Percentiles rank a stretch among this genome's conserved stretches.
Conservation (phyloP, 257 asterid species). For the Solanum gandarillasii region DNA sequence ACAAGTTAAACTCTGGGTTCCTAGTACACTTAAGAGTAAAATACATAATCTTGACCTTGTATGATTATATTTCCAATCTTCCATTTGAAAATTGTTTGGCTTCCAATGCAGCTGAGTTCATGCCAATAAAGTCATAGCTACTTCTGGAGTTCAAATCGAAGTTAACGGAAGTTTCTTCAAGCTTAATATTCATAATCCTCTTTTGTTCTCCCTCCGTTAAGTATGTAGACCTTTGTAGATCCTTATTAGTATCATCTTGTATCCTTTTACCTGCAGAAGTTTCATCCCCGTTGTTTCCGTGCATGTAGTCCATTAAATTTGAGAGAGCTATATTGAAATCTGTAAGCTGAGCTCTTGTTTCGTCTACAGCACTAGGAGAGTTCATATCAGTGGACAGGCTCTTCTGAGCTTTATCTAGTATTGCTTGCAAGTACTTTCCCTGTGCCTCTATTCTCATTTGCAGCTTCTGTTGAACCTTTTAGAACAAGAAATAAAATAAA, state of each 20-base stretch:
- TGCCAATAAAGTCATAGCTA: slow-evolving; percentile 56
- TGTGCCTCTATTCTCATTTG: slow-evolving; percentile 94
- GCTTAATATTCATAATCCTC: slow-evolving; percentile 25
- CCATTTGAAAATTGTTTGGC: slow-evolving; percentile 11
- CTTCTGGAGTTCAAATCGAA: slow-evolving; percentile 59
- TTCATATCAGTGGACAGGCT: slow-evolving; percentile 41
- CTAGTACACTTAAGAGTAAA: not conserved
- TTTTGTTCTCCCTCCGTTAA: slow-evolving; percentile 14
- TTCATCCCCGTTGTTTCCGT: slow-evolving; percentile 24
- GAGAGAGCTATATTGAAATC: slow-evolving; percentile 67
- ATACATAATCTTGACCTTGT: not conserved
- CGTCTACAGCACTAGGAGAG: slow-evolving; percentile 31
- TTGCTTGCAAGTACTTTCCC: slow-evolving; percentile 77
- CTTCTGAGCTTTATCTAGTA: slow-evolving; percentile 64
- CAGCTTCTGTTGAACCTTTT: slow-evolving; percentile 83
- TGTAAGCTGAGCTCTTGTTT: slow-evolving; percentile 49
- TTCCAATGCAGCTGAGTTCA: slow-evolving; percentile 28
- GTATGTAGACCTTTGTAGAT: slow-evolving; percentile 8
- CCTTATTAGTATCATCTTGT: slow-evolving; percentile 7
- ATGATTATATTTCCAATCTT: not conserved
- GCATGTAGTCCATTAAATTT: slow-evolving; percentile 51
- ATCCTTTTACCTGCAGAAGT: slow-evolving; percentile 12
- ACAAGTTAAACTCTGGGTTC: not conserved
- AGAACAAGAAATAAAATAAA: not conserved
- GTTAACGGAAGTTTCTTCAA: slow-evolving; percentile 42